Evolutionary conservation across 177 flowering plant species (phyloP).

Genomic region (Vitis hybrid): DNA sequence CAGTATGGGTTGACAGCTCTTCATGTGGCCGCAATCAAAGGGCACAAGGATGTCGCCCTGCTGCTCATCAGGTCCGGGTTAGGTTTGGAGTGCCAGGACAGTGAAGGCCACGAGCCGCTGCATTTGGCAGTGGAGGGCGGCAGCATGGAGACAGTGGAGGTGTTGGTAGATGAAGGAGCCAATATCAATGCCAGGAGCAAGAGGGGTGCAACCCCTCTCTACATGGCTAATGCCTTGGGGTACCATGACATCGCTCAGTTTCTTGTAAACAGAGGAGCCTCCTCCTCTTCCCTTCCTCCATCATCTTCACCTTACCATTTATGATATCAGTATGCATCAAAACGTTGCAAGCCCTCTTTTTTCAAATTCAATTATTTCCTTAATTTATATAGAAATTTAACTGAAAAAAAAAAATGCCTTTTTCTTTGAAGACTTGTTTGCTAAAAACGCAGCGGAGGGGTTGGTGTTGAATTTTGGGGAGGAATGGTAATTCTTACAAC

Average conservation of each 20-base stretch:
- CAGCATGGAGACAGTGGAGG: conserved; percentile 38
- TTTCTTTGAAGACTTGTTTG: too few species aligned
- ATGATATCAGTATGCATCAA: not conserved
- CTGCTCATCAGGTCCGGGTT: conserved; percentile 43
- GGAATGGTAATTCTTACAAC: too few species aligned
- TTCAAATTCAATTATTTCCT: too few species aligned
- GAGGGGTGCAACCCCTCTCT: conserved; percentile 54
- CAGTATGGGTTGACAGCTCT: conserved; percentile 64
- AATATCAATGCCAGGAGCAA: conserved; percentile 47
- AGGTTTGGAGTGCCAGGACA: conserved; percentile 46
- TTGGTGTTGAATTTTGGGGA: too few species aligned
- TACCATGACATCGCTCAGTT: conserved; percentile 34
- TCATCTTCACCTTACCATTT: conserved; percentile 17
- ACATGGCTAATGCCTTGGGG: conserved; percentile 50
- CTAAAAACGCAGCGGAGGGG: too few species aligned
- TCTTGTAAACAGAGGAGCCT: conserved; percentile 41
- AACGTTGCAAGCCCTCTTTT: too few species aligned
- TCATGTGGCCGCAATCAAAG: conserved; percentile 66
- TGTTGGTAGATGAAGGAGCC: conserved; percentile 49
- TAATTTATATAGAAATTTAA: too few species aligned
- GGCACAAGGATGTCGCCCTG: conserved; percentile 43
- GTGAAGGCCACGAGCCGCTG: conserved; percentile 62
- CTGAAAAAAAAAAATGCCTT: too few species aligned
- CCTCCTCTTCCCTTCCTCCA: conserved; percentile 17
- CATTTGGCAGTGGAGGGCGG: conserved; percentile 76